phyloP scores from a whole-genome alignment of 192 early-diverging fungal species.

The Entomortierella beljakovae region DNA sequence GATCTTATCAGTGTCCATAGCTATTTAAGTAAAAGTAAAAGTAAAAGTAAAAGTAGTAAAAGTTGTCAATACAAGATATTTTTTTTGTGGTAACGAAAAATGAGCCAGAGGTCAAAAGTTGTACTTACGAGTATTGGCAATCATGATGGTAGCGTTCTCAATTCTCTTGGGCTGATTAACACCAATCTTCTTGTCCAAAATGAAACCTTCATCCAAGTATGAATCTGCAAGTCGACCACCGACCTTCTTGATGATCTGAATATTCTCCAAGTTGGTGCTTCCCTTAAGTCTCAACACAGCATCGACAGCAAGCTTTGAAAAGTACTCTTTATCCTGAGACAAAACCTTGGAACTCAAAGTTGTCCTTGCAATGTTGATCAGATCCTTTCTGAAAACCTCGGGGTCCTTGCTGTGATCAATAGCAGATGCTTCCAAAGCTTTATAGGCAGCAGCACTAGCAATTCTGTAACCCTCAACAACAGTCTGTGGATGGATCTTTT shows the following conservation, averaged over 20 bases:
- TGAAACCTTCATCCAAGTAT: conserved; percentile 97
- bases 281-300: conserved; percentile 96
- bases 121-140: conserved; percentile 94
- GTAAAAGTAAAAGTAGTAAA: not conserved
- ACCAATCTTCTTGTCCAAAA: conserved; percentile 98
- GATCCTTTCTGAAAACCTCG: conserved; percentile 84
- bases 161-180: conserved; percentile 97
- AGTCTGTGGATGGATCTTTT: conserved; percentile 97
- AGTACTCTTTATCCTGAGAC: conserved; percentile 96
- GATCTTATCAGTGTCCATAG: conserved; percentile 99
- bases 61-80: not conserved
- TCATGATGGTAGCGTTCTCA: conserved; percentile 95
- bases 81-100: not conserved
- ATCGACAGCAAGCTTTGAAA: conserved; percentile 95
- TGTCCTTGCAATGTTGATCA: conserved; percentile 98
- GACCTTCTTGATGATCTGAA: conserved; percentile 99
- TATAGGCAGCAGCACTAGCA: conserved; percentile 84
- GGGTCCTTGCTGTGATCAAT: conserved; percentile 81
- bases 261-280: conserved; percentile 96
- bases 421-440: conserved; percentile 83
- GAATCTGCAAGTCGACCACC: conserved; percentile 96
- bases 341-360: conserved; percentile 98
- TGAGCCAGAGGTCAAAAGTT: not conserved
- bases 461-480: conserved; percentile 96
- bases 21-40: conserved; percentile 54